Conservation (phyloP, 139 green algal genomes). For the Chlorella sp. region DNA sequence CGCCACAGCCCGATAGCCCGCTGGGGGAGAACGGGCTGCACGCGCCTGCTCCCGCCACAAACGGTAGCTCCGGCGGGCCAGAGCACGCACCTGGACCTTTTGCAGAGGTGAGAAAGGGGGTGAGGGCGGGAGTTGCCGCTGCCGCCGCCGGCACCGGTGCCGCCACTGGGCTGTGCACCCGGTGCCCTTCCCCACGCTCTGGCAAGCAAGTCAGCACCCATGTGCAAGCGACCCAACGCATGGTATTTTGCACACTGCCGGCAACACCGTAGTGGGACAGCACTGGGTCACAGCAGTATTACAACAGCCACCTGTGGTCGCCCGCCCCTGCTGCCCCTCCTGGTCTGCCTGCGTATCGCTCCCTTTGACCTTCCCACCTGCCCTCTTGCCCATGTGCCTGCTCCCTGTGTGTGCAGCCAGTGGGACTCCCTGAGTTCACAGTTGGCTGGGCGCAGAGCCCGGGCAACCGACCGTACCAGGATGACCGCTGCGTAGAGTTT, state of each 20-base stretch:
- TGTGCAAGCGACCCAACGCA: too few relatives aligned
- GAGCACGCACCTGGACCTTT: background rate
- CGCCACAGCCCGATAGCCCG: background rate
- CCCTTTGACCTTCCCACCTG: background rate
- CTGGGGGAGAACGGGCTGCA: background rate
- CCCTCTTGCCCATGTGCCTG: too few relatives aligned
- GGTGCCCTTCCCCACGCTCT: too few relatives aligned
- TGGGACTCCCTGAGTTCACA: background rate
- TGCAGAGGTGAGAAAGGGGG: background rate
- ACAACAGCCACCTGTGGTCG: too few relatives aligned
- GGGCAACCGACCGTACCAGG: constrained; percentile 28
- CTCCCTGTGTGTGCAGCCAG: background rate
- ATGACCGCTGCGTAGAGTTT: constrained; percentile 31
- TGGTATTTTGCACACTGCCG: background rate
- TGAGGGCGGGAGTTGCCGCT: background rate
- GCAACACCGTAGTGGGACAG: background rate
- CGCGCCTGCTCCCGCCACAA: background rate
- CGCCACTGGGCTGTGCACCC: too few relatives aligned
- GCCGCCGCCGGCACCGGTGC: background rate
- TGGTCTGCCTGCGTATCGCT: background rate
- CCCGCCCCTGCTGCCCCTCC: background rate
- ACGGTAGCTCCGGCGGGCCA: background rate
- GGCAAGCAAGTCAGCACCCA: too few relatives aligned
- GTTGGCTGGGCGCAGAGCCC: constrained; percentile 30
- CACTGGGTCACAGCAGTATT: too few relatives aligned